phyloP scores from a whole-genome alignment of 148 eudicot species.

The Fagopyrum tataricum region DNA sequence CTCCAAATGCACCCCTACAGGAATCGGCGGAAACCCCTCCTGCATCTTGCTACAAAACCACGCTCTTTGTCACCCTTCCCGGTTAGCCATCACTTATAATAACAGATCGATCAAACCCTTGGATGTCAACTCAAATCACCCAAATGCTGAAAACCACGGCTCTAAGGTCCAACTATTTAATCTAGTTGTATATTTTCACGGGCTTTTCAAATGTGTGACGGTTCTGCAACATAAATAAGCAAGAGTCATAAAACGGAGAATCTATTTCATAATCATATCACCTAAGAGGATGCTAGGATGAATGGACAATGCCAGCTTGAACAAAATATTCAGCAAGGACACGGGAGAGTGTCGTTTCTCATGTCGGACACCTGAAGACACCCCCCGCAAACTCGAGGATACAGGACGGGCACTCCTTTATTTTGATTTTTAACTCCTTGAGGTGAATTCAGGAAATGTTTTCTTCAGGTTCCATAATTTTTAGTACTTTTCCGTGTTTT shows the following conservation, averaged over 20 bases:
- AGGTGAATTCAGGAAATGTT: no score
- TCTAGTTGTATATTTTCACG: constrained; percentile 82
- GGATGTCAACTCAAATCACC: constrained; percentile 19
- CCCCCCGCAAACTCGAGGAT: no score
- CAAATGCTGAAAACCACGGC: constrained; percentile 11
- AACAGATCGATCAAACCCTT: constrained; percentile 17
- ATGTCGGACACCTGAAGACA: no score
- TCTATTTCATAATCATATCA: neutral
- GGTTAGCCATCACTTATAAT: constrained; percentile 14
- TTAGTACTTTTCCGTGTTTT: no score
- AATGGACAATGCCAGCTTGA: neutral
- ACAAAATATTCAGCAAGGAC: neutral
- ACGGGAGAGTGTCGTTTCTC: no score
- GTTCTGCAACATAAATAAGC: constrained; percentile 47
- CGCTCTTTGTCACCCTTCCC: constrained; percentile 13
- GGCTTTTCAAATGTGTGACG: constrained; percentile 92
- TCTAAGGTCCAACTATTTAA: neutral
- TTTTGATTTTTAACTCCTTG: no score
- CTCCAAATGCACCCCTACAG: constrained; percentile 5
- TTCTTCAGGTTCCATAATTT: no score
- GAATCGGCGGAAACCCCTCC: constrained; percentile 1
- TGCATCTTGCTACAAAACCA: neutral
- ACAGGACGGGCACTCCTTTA: no score
- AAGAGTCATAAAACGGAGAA: neutral
- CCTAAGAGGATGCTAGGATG: neutral